Evolutionary conservation across 768 basidiomycete genomes (phyloP).

Genomic region (Tremella fuciformis): DNA sequence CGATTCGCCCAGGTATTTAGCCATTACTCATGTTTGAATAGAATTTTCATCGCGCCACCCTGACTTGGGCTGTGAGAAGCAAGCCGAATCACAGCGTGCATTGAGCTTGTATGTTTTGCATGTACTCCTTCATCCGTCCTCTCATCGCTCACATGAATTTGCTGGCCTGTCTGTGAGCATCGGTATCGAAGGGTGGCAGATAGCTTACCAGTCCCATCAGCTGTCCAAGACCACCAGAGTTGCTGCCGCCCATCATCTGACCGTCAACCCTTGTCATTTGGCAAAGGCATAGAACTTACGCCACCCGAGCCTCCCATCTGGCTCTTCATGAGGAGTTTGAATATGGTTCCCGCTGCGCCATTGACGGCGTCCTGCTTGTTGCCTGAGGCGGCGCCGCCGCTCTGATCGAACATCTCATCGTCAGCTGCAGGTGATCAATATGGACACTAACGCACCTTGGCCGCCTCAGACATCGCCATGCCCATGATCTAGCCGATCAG

Average conservation of each 20-base stretch:
- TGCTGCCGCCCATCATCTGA: constrained; percentile 62
- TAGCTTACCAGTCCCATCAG: constrained; percentile 63
- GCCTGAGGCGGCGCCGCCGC: constrained; percentile 61
- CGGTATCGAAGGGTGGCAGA: not conserved
- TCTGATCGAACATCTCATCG: constrained; percentile 64
- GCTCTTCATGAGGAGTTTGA: constrained; percentile 68
- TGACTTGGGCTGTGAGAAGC: too few species aligned
- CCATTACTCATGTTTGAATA: too few species aligned
- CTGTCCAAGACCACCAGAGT: constrained; percentile 57
- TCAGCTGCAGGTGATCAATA: not conserved
- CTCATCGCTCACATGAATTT: constrained; percentile 20
- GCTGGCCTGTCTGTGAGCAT: constrained; percentile 14
- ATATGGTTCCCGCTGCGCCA: constrained; percentile 76
- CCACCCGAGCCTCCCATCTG: constrained; percentile 47
- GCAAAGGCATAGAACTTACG: constrained; percentile 8
- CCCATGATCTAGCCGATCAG: constrained; percentile 62
- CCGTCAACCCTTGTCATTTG: constrained; percentile 13
- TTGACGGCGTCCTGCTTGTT: constrained; percentile 73
- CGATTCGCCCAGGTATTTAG: too few species aligned
- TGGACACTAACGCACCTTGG: constrained; percentile 34
- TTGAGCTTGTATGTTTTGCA: too few species aligned
- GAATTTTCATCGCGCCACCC: too few species aligned
- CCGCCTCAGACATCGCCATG: constrained; percentile 74
- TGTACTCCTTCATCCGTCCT: too few species aligned
- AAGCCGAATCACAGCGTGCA: too few species aligned